Conservation (phyloP, 2,329 filamentous ascomycete species). For the Zymoseptoria tritici region DNA sequence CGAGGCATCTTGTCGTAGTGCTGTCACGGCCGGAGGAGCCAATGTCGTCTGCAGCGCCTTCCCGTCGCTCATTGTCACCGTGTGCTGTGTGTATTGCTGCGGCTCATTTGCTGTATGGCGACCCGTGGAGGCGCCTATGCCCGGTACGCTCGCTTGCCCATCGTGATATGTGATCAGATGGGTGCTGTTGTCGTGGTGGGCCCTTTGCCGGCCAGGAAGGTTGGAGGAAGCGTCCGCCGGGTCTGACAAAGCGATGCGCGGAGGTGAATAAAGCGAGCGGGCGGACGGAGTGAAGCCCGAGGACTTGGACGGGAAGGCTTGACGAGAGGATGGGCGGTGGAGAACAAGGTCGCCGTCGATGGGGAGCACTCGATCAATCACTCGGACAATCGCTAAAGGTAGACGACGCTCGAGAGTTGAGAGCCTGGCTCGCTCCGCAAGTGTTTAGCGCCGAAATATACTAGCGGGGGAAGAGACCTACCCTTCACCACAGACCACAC, state of each 20-base stretch:
- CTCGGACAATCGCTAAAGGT: background rate
- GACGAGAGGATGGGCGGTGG: background rate
- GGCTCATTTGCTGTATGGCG: conserved; percentile 4
- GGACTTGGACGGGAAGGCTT: background rate
- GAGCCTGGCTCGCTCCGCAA: no score
- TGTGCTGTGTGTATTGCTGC: conserved; percentile 4
- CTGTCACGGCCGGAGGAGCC: conserved; percentile 38
- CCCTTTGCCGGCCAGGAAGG: background rate
- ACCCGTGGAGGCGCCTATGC: conserved; percentile 10
- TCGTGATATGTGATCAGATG: conserved; percentile 12
- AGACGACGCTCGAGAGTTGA: background rate
- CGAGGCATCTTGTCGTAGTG: conserved; percentile 36
- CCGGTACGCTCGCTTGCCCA: conserved; percentile 12
- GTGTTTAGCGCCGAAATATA: no score
- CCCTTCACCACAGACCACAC: no score
- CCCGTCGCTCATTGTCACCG: conserved; percentile 12
- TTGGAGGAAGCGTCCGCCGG: background rate
- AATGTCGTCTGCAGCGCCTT: conserved; percentile 25
- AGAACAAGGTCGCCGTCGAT: background rate
- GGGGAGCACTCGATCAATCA: background rate
- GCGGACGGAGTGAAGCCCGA: background rate
- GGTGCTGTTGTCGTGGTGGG: conserved; percentile 1
- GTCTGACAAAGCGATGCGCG: conserved; percentile 1
- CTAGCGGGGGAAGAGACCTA: no score
- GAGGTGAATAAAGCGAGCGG: background rate